A percentile compares a stretch with the other conserved stretches of the same genome.
phyloP scores from a whole-genome alignment of 1,284 basidiomycete species.

The Ustilago sp. region DNA sequence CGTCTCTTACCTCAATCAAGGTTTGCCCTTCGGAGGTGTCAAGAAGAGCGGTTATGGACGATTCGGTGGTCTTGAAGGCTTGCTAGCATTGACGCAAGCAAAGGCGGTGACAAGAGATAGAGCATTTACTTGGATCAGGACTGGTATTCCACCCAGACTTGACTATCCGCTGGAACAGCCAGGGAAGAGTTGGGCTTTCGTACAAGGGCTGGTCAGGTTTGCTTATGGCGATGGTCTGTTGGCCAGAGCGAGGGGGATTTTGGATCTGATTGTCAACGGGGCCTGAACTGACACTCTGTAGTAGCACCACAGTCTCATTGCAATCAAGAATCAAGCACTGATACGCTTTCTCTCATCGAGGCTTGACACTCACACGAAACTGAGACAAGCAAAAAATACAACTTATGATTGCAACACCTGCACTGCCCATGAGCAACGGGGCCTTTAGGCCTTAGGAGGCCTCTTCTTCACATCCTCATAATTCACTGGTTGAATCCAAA shows the following conservation, averaged over 20 bases:
- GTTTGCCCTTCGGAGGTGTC: conserved; percentile 90
- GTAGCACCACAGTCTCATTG: background rate
- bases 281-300: conserved; percentile 1
- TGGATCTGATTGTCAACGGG: conserved; percentile 23
- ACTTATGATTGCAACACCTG: background rate
- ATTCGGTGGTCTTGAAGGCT: conserved; percentile 82
- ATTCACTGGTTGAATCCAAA: conserved; percentile 64
- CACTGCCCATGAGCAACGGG: background rate
- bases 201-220: conserved; percentile 29
- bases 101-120: conserved; percentile 89
- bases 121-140: conserved; percentile 84
- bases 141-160: conserved; percentile 78
- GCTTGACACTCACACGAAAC: background rate
- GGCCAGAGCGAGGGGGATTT: conserved; percentile 11
- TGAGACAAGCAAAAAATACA: background rate
- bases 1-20: conserved; percentile 89
- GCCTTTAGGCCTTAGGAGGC: conserved; percentile 53
- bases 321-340: background rate
- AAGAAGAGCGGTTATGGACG: conserved; percentile 72
- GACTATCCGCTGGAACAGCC: conserved; percentile 66
- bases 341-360: no score
- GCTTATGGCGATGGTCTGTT: conserved; percentile 27
- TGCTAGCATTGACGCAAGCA: conserved; percentile 84
- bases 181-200: conserved; percentile 35
- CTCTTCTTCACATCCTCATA: conserved; percentile 63